Conservation (phyloP, 768 basidiomycete species). For the Leccinum subgranulosum region DNA sequence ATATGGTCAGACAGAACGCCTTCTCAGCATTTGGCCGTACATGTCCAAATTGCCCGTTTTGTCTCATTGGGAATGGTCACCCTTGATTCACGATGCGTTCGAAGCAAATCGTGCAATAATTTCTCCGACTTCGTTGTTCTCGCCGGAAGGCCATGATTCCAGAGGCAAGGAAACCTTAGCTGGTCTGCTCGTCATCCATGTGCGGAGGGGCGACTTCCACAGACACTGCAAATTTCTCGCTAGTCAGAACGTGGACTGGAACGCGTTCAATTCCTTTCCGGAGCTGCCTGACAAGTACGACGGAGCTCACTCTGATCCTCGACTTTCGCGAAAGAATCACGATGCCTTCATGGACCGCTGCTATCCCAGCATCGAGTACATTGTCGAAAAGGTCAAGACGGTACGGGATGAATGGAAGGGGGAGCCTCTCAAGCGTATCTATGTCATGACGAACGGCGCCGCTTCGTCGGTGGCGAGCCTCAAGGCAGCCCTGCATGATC, state of each 20-base stretch:
- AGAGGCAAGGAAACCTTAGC: conserved; percentile 11
- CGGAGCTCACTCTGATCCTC: conserved; percentile 26
- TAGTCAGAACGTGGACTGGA: conserved; percentile 31
- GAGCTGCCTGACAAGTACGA: conserved; percentile 36
- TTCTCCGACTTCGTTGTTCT: conserved; percentile 14
- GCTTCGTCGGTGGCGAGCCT: conserved; percentile 38
- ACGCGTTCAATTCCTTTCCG: conserved; percentile 44
- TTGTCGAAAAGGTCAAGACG: conserved; percentile 36
- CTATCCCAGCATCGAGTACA: conserved; percentile 38
- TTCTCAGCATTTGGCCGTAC: conserved; percentile 34
- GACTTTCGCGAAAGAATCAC: conserved; percentile 17
- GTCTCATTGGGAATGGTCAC: conserved; percentile 35
- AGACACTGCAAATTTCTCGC: conserved; percentile 42
- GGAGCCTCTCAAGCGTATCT: conserved; percentile 34
- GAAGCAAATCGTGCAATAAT: conserved; percentile 15
- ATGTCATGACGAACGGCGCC: conserved; percentile 47
- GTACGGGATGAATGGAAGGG: conserved; percentile 27
- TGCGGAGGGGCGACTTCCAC: conserved; percentile 49
- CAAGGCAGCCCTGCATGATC: conserved; percentile 29
- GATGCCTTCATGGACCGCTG: conserved; percentile 38
- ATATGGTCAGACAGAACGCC: conserved; percentile 26
- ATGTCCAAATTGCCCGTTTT: conserved; percentile 32
- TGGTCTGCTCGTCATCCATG: conserved; percentile 47
- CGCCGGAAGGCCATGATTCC: conserved; percentile 3
- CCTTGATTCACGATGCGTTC: conserved; percentile 30